Evolutionary conservation across 2,329 filamentous ascomycete genomes (phyloP), one percentile per base, ranked within the genome.

Genomic region (Malbranchea zuffiana): DNA sequence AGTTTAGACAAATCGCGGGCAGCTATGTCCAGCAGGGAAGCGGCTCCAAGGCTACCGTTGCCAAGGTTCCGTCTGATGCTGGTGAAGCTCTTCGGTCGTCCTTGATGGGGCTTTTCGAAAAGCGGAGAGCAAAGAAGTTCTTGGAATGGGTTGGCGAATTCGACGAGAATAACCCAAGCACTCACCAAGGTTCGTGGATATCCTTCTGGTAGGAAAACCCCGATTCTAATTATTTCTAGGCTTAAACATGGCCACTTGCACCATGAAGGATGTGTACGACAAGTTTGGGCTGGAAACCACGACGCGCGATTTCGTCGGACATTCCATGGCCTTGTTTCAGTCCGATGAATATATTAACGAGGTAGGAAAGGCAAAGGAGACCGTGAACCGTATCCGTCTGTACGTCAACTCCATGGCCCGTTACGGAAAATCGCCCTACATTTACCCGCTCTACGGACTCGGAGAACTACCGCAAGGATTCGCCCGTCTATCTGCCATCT

Each of bases 251-350:
- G 70, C 71, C 54, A 72, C 65, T 43, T 80, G 74, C 67, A 88
- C 83, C 42, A 94, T 96, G 87, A 92, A 85, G 72, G 88, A 95
- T n/a, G 82, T 98, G 24, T 98, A 92, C 57, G 87, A 96, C 68
- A 95, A 96, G 63, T 98, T 94, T 52, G 82, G 86, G 41, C 80
- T 98, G 44, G 90, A 98, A 67, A 57, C 80, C 15, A 72, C 76
- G 41, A 98, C 90, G 49, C 80, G 83, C 52, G 90, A 98, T 65
- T 98, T 98, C 59, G 82, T 96, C 53, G 90, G 90, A 47, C 90
- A 98, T 65, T 85, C 88, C 53, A 98, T 98, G 90, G 90, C 90
- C 42, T 78, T 98, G 33, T 96, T 87, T 68, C 77, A 82, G 39
- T 86, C 82, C 41, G 88, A 96, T 59, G 78, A 80, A 43, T 95